Percentiles rank a stretch among this genome's conserved stretches.
These are phyloP conservation scores for Apostasia shenzhenica DNA, from an alignment of 106 monocot genomes.

Conservation along the genomic window DNA sequence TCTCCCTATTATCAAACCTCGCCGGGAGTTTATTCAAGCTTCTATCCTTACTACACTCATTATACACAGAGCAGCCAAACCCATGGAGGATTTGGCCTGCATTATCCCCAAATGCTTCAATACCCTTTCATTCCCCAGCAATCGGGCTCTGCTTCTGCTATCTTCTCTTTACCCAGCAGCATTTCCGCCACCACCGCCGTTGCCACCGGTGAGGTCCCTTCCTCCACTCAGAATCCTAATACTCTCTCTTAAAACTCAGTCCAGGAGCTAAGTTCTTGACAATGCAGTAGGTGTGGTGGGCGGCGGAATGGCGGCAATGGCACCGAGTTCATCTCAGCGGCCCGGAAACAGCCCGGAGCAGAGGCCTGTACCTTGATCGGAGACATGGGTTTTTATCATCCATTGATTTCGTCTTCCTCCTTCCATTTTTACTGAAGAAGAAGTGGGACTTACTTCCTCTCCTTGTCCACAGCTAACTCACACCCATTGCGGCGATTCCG, in stretches of 20 bases:
- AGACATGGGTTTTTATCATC: no score
- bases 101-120: conserved; percentile 47
- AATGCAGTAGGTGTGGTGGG: background rate
- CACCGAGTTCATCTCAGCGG: background rate
- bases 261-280: conserved; percentile 3
- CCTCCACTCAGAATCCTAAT: background rate
- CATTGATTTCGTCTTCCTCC: no score
- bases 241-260: background rate
- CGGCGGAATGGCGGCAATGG: background rate
- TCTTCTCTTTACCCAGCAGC: conserved; percentile 1
- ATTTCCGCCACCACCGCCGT: background rate
- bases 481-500: no score
- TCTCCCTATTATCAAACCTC: conserved; percentile 33
- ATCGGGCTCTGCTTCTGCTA: conserved; percentile 18
- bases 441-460: no score
- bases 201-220: background rate
- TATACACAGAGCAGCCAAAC: conserved; percentile 26
- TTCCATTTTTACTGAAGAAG: no score
- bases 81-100: conserved; percentile 22
- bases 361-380: no score
- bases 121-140: conserved; percentile 48
- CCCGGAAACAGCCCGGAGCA: background rate
- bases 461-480: no score
- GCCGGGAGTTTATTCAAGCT: conserved; percentile 21
- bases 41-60: conserved; percentile 44